A percentile compares a stretch with the other conserved stretches of the same genome.
These are phyloP conservation scores for Aureobasidium sp. DNA, from an alignment of 2,329 filamentous ascomycete genomes.

Conservation along the genomic window DNA sequence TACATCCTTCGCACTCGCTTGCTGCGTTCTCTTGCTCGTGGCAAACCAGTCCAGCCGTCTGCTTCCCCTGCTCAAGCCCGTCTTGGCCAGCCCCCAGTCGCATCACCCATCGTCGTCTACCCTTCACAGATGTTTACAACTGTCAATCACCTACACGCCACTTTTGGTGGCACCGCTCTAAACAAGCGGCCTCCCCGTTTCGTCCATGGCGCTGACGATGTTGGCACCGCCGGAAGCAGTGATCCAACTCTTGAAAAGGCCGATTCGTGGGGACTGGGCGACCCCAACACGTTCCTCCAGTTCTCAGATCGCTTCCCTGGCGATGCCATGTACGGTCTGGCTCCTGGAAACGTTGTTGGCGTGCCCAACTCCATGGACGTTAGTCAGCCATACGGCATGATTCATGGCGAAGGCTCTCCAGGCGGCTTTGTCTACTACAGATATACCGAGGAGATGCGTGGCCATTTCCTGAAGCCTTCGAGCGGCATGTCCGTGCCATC, in stretches of 20 bases:
- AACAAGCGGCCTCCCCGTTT: slow-evolving; percentile 69
- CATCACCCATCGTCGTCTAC: slow-evolving; percentile 73
- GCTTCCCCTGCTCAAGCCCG: slow-evolving; percentile 48
- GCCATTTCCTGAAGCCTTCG: slow-evolving; percentile 63
- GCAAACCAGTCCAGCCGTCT: slow-evolving; percentile 61
- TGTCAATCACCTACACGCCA: slow-evolving; percentile 72
- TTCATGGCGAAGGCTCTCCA: slow-evolving; percentile 80
- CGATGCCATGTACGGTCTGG: slow-evolving; percentile 68
- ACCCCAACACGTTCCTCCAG: slow-evolving; percentile 67
- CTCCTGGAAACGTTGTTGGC: slow-evolving; percentile 66
- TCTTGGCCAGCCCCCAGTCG: slow-evolving; percentile 54
- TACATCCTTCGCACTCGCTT: slow-evolving; percentile 84
- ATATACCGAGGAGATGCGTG: slow-evolving; percentile 64
- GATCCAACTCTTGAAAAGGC: slow-evolving; percentile 71
- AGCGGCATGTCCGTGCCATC: slow-evolving; percentile 55
- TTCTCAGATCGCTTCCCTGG: slow-evolving; percentile 71
- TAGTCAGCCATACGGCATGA: slow-evolving; percentile 74
- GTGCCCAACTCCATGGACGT: slow-evolving; percentile 85
- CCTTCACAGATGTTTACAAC: slow-evolving; percentile 74
- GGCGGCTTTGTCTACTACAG: slow-evolving; percentile 76
- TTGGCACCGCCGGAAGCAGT: slow-evolving; percentile 71
- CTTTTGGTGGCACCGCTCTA: slow-evolving; percentile 55
- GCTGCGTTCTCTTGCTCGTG: slow-evolving; percentile 70
- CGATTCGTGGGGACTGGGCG: slow-evolving; percentile 74
- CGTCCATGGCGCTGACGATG: slow-evolving; percentile 74